A percentile compares a stretch with the other conserved stretches of the same genome.
Evolutionary conservation across 2,329 filamentous ascomycete species (phyloP).

Genomic region (Sporothrix pallida): DNA sequence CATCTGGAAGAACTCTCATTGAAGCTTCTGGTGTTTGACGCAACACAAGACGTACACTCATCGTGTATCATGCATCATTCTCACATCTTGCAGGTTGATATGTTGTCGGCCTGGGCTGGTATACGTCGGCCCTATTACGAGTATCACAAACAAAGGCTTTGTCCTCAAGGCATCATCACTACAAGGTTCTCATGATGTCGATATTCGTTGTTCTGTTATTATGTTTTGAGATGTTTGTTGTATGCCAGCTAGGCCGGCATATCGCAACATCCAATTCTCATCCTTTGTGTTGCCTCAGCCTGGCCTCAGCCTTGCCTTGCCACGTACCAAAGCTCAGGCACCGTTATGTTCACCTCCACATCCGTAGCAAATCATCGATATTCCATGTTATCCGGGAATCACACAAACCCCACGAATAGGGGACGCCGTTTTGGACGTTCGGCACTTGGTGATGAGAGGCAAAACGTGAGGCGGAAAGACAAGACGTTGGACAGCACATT

Average conservation of each 20-base stretch:
- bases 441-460: neutral
- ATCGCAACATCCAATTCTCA: neutral
- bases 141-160: neutral
- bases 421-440: neutral
- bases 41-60: neutral
- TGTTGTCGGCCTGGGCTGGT: neutral
- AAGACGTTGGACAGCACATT: neutral
- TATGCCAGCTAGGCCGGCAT: neutral
- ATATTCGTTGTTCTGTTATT: too few relatives aligned
- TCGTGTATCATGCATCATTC: neutral
- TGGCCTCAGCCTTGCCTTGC: conserved; percentile 27
- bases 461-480: neutral
- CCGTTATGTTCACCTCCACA: neutral
- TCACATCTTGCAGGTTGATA: neutral
- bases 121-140: neutral
- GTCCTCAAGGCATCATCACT: neutral
- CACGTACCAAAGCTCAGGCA: neutral
- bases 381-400: conserved; percentile 15
- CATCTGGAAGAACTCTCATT: neutral
- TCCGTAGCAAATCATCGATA: neutral
- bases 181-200: neutral
- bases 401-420: neutral
- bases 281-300: neutral
- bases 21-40: neutral
- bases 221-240: neutral